A percentile compares a stretch with the other conserved stretches of the same genome.
These are phyloP conservation scores for Physcia stellaris DNA, from an alignment of 495 filamentous ascomycete species.

Conservation along the genomic window DNA sequence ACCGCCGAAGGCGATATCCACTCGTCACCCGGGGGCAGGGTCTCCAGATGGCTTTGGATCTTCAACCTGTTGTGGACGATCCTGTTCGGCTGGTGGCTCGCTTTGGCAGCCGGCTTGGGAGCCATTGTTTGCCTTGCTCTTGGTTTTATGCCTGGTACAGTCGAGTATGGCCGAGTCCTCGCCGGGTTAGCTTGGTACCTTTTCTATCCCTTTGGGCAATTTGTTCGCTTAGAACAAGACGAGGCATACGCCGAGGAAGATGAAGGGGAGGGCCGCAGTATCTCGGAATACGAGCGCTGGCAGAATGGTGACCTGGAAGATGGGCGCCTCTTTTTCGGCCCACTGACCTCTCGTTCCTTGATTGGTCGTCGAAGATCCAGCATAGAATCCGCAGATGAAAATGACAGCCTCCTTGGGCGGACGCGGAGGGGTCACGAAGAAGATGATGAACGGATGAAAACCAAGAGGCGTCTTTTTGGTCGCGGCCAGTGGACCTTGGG, in stretches of 20 bases:
- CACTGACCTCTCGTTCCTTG: conserved; percentile 61
- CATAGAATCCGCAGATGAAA: conserved; percentile 76
- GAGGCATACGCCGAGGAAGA: conserved; percentile 94
- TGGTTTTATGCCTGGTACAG: conserved; percentile 61
- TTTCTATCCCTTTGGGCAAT: conserved; percentile 93
- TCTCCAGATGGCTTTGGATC: conserved; percentile 67
- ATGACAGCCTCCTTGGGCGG: conserved; percentile 77
- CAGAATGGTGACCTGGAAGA: conserved; percentile 95
- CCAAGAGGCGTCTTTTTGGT: conserved; percentile 84
- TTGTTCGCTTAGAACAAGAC: conserved; percentile 82
- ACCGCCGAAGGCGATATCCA: conserved; percentile 96
- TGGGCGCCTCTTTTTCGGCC: conserved; percentile 90
- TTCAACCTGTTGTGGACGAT: conserved; percentile 87
- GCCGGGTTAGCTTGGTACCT: conserved; percentile 75
- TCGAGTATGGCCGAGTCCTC: conserved; percentile 77
- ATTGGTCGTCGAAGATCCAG: conserved; percentile 82
- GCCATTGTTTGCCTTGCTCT: conserved; percentile 69
- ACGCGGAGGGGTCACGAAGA: conserved; percentile 33
- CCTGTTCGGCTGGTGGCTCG: conserved; percentile 96
- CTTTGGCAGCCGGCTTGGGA: conserved; percentile 55
- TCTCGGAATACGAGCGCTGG: conserved; percentile 99
- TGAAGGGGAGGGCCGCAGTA: conserved; percentile 95
- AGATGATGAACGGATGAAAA: conserved; percentile 38
- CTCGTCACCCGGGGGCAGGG: conserved; percentile 78
- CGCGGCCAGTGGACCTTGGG: conserved; percentile 92